Conservation (phyloP, 345 rosid species). For the Lepidium africanum region DNA sequence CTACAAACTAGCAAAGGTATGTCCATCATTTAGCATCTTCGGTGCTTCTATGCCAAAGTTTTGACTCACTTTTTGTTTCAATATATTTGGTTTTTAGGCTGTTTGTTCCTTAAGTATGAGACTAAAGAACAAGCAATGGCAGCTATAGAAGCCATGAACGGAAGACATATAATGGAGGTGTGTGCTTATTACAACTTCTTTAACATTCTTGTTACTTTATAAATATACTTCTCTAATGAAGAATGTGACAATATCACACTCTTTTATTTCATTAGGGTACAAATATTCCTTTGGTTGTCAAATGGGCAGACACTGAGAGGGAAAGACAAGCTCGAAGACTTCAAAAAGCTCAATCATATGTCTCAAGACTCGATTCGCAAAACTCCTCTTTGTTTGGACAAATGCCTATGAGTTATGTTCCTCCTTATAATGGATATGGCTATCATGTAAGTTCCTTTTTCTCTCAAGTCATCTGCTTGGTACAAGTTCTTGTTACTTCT, state of each 20-base stretch:
- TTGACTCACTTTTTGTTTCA: background rate
- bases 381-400: constrained; percentile 83
- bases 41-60: background rate
- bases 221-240: background rate
- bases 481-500: background rate
- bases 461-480: background rate
- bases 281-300: constrained; percentile 89
- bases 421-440: constrained; percentile 81
- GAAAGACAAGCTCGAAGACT: constrained; percentile 90
- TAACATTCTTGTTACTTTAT: background rate
- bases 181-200: constrained; percentile 15
- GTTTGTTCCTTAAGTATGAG: constrained; percentile 92
- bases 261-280: constrained; percentile 61
- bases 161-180: constrained; percentile 97
- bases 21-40: background rate
- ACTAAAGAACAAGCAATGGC: constrained; percentile 87
- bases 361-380: constrained; percentile 47
- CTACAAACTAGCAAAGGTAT: constrained; percentile 90
- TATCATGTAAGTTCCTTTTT: constrained; percentile 57
- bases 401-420: constrained; percentile 76
- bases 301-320: constrained; percentile 99
- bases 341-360: constrained; percentile 73
- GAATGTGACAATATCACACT: background rate
- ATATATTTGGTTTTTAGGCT: constrained; percentile 41
- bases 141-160: constrained; percentile 79